A percentile compares a stretch with the other conserved stretches of the same genome.
Evolutionary conservation across 371 early-diverging fungal genomes (phyloP).

Genomic region (Mortierella sp.): DNA sequence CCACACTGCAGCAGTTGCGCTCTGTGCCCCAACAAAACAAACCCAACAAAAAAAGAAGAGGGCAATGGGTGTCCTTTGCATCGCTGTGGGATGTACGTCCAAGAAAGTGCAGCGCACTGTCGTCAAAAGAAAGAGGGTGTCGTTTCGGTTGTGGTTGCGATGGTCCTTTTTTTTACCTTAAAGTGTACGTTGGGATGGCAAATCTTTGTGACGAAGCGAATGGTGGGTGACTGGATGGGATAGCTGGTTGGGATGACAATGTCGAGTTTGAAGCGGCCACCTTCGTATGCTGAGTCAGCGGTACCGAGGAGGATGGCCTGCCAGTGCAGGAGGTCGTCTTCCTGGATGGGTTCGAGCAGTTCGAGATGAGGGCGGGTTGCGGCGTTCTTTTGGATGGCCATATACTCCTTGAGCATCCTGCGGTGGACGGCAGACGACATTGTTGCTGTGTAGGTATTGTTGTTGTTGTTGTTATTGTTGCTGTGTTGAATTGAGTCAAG

Average conservation of each 20-base stretch:
- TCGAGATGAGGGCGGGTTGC: conserved; percentile 69
- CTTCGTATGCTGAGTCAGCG: conserved; percentile 88
- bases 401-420: conserved; percentile 74
- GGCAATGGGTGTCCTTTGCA: neutral
- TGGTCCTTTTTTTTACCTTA: conserved; percentile 61
- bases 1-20: neutral
- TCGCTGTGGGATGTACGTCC: neutral
- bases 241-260: conserved; percentile 74
- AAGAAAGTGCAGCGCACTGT: neutral
- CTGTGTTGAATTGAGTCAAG: neutral
- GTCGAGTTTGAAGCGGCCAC: conserved; percentile 70
- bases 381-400: conserved; percentile 69
- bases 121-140: neutral
- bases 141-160: neutral
- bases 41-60: conserved; percentile 6
- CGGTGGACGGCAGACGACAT: conserved; percentile 66
- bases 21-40: conserved; percentile 7
- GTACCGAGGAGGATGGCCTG: conserved; percentile 87
- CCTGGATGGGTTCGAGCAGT: conserved; percentile 72
- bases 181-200: conserved; percentile 89
- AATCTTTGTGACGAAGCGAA: conserved; percentile 81
- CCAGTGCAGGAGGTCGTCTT: conserved; percentile 92
- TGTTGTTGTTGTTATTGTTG: neutral
- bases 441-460: neutral
- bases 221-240: conserved; percentile 81